phyloP scores from a whole-genome alignment of 306 rosid genomes.

The Abrus pulchellus region DNA sequence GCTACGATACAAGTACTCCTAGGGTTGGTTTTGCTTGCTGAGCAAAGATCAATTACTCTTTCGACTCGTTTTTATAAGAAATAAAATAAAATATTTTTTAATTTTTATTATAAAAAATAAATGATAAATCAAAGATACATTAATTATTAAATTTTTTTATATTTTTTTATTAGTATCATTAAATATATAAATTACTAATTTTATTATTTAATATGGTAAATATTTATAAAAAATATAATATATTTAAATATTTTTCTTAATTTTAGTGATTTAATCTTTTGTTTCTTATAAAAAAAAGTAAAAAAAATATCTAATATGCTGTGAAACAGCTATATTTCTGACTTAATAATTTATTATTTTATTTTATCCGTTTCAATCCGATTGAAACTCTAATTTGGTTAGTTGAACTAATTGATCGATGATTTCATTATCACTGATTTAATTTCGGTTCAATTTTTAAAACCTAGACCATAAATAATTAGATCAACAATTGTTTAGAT shows the following conservation, averaged over 20 bases:
- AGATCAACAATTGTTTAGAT: not conserved
- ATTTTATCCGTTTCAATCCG: not conserved
- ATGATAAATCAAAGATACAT: too few species aligned
- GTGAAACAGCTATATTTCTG: not conserved
- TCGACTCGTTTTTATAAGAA: too few species aligned
- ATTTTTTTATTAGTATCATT: too few species aligned
- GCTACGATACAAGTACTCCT: not conserved
- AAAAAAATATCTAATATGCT: not conserved
- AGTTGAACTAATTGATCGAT: not conserved
- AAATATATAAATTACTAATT: too few species aligned
- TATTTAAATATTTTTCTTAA: too few species aligned
- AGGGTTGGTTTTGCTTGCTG: not conserved
- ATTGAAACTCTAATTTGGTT: not conserved
- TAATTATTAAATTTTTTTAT: too few species aligned
- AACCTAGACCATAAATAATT: not conserved
- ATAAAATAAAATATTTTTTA: too few species aligned
- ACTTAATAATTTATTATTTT: not conserved
- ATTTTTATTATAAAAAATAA: too few species aligned
- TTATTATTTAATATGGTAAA: too few species aligned
- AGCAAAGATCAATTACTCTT: not conserved
- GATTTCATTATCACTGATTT: not conserved
- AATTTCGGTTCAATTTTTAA: not conserved
- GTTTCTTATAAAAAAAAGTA: too few species aligned
- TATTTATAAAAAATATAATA: too few species aligned
- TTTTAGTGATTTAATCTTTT: too few species aligned